Conservation (phyloP, 2,329 filamentous ascomycete species). For the Sclerotinia nivalis region DNA sequence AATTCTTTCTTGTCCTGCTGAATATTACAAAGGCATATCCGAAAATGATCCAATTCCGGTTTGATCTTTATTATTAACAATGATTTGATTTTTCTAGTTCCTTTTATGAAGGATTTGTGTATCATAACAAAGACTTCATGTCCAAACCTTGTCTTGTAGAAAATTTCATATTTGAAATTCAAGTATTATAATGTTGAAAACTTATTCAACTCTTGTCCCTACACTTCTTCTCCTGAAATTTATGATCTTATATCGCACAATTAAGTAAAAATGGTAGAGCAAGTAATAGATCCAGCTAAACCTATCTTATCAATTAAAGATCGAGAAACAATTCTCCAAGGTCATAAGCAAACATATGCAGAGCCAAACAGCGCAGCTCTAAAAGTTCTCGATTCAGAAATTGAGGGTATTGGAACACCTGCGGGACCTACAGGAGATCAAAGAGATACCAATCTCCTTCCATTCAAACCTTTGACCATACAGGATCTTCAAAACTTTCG, state of each 20-base stretch:
- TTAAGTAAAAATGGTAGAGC: background rate
- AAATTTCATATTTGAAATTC: background rate
- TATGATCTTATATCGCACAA: background rate
- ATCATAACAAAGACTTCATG: background rate
- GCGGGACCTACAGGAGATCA: background rate
- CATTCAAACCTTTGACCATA: background rate
- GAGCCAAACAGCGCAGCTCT: background rate
- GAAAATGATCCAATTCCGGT: background rate
- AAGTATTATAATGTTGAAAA: background rate
- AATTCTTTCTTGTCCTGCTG: background rate
- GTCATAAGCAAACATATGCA: background rate
- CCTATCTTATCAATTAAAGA: background rate
- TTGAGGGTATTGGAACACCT: background rate
- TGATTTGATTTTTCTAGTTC: background rate
- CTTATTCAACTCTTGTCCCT: too few species aligned
- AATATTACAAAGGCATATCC: background rate
- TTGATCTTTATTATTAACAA: background rate
- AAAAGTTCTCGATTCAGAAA: background rate
- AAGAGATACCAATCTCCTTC: slow-evolving; percentile 7
- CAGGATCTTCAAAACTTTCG: background rate
- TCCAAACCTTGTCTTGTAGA: background rate
- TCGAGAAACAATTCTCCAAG: background rate
- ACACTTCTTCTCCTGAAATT: background rate
- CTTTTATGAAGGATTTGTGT: background rate
- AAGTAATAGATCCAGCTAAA: slow-evolving; percentile 12